Evolutionary conservation across 1,139 yeast genomes (phyloP).

Genomic region (Hemisphaericaspora xylanilytica): DNA sequence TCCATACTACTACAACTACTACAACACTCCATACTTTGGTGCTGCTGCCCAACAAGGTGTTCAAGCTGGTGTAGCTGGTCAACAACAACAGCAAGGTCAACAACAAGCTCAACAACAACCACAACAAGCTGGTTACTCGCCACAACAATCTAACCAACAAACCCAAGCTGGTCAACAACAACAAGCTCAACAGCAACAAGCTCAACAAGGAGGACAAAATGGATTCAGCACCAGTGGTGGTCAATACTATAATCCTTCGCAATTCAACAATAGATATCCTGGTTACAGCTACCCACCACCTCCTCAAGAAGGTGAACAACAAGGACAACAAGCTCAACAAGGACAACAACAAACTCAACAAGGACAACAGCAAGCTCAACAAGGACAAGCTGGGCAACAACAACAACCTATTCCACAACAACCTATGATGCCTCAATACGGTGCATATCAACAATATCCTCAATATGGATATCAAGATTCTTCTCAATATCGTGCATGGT

Average conservation of each 20-base stretch:
- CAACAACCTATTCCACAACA: conserved; percentile 35
- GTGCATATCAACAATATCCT: conserved; percentile 51
- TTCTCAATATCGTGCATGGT: conserved; percentile 42
- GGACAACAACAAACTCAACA: conserved; percentile 17
- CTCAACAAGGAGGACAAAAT: conserved; percentile 10
- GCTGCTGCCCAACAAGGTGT: conserved; percentile 21
- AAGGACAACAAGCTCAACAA: conserved; percentile 14
- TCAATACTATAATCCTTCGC: conserved; percentile 38
- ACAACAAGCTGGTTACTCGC: neutral
- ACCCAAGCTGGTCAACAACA: conserved; percentile 14
- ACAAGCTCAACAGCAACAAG: conserved; percentile 8
- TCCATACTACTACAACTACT: conserved; percentile 47
- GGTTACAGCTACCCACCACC: conserved; percentile 37
- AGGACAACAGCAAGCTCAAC: conserved; percentile 16
- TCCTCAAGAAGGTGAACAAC: conserved; percentile 23
- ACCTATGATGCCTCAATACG: conserved; percentile 43
- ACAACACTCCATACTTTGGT: conserved; percentile 43
- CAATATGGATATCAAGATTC: conserved; percentile 50
- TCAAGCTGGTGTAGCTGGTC: conserved; percentile 20
- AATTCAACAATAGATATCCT: conserved; percentile 38
- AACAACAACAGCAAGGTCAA: conserved; percentile 8
- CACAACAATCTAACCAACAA: conserved; percentile 12
- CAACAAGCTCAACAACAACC: conserved; percentile 3
- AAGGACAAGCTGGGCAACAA: conserved; percentile 18
- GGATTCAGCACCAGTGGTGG: conserved; percentile 15